phyloP scores from a whole-genome alignment of 1,284 basidiomycete genomes.

The Tranzscheliella williamsii region DNA sequence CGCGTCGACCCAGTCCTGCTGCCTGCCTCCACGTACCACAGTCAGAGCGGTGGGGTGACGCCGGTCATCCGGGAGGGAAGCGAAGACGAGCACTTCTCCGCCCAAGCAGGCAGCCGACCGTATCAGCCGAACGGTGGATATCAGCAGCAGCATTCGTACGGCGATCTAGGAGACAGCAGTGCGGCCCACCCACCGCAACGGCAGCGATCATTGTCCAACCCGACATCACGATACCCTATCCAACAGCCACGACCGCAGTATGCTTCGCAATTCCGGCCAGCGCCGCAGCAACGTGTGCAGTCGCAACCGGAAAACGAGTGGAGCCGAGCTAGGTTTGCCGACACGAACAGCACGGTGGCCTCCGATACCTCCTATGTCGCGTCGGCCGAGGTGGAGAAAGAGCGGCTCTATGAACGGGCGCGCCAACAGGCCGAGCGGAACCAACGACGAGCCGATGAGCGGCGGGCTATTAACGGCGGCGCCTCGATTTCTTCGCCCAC shows the following conservation, averaged over 20 bases:
- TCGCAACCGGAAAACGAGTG: too few species aligned
- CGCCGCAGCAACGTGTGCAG: background rate
- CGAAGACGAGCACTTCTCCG: background rate
- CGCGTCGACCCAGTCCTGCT: conserved; percentile 23
- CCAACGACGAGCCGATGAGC: conserved; percentile 44
- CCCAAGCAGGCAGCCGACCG: background rate
- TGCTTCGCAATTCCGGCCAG: background rate
- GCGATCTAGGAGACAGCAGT: conserved; percentile 3
- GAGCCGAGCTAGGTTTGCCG: too few species aligned
- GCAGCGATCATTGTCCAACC: conserved; percentile 2
- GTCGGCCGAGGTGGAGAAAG: conserved; percentile 52
- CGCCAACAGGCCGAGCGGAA: conserved; percentile 53
- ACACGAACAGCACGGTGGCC: too few species aligned
- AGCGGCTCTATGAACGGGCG: conserved; percentile 51
- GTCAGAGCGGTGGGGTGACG: conserved; percentile 24
- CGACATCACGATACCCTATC: background rate
- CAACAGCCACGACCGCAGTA: background rate
- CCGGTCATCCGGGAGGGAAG: conserved; percentile 23
- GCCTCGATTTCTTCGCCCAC: conserved; percentile 1
- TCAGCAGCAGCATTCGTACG: background rate
- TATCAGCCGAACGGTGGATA: conserved; percentile 3
- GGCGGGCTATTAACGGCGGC: conserved; percentile 13
- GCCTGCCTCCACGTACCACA: conserved; percentile 15
- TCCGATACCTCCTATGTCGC: background rate
- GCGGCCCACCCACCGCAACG: background rate